Conservation (phyloP, 805 yeast genomes). For the Yueomyces sinensis region DNA sequence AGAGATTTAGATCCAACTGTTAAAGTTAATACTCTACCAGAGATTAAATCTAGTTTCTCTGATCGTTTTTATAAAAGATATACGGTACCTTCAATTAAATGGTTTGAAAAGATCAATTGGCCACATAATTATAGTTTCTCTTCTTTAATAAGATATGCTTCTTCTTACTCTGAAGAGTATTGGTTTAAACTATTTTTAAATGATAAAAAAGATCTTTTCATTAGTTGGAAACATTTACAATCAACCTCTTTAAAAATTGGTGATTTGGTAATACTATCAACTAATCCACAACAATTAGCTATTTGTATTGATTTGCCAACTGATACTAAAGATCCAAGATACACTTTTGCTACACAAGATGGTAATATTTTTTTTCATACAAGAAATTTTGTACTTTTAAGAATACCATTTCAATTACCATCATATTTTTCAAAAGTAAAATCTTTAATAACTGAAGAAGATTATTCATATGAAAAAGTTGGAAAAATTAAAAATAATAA, state of each 20-base stretch:
- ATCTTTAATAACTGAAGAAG: constrained; percentile 5
- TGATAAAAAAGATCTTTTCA: not conserved
- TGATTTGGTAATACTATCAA: constrained; percentile 44
- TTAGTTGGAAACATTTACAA: constrained; percentile 2
- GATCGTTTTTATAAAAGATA: constrained; percentile 12
- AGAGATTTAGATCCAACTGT: constrained; percentile 18
- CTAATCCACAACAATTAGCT: constrained; percentile 33
- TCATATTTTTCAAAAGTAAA: constrained; percentile 2
- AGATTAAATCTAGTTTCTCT: constrained; percentile 9
- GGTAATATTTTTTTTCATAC: constrained; percentile 44
- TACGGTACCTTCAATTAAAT: constrained; percentile 13
- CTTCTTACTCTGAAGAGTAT: too few species aligned
- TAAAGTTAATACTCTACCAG: constrained; percentile 13
- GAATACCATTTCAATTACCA: constrained; percentile 35
- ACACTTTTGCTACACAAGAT: constrained; percentile 39
- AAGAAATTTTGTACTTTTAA: constrained; percentile 30
- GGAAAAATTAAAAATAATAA: constrained; percentile 20
- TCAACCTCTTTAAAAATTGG: constrained; percentile 32
- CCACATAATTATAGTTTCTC: too few species aligned
- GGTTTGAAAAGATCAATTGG: constrained; percentile 7
- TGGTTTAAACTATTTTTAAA: constrained; percentile 1
- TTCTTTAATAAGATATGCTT: too few species aligned
- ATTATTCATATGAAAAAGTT: constrained; percentile 18
- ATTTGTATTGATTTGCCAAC: constrained; percentile 44
- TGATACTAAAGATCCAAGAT: constrained; percentile 36